These are phyloP conservation scores for Gracilaria vermiculophylla DNA, from an alignment of 23 red algal genomes.

Conservation along the genomic window DNA sequence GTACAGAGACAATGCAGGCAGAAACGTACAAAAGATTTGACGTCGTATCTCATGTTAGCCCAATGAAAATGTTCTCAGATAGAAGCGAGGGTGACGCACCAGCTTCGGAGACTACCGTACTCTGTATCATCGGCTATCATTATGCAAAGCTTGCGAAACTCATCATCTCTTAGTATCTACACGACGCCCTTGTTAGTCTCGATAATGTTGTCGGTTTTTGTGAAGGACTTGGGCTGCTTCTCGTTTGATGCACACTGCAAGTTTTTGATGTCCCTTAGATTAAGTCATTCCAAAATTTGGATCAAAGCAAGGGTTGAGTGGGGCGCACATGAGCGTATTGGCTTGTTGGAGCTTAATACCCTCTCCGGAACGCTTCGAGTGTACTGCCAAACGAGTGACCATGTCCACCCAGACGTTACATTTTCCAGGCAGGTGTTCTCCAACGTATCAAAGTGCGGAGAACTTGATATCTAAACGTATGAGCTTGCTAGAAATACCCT, in stretches of 20 bases:
- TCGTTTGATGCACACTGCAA: neutral
- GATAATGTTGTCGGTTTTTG: neutral
- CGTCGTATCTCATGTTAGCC: neutral
- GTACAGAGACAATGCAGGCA: slow-evolving; percentile 42
- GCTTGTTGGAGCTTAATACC: neutral
- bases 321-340: neutral
- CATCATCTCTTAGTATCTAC: slow-evolving; percentile 13
- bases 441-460: neutral
- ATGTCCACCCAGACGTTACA: slow-evolving; percentile 5
- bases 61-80: neutral
- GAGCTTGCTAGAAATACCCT: slow-evolving; percentile 4
- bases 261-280: neutral
- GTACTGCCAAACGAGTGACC: neutral
- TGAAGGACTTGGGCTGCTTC: neutral
- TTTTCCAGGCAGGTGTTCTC: too few relatives aligned
- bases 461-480: slow-evolving; percentile 8
- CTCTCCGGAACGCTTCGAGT: neutral
- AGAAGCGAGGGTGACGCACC: neutral
- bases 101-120: neutral
- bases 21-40: neutral
- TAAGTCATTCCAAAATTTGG: neutral
- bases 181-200: neutral
- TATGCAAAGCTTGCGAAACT: neutral
- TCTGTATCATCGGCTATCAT: slow-evolving; percentile 28
- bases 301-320: slow-evolving; percentile 13